Base-by-base conservation (phyloP, 2,329 filamentous ascomycete species). In the Colletotrichum paranaense region DNA sequence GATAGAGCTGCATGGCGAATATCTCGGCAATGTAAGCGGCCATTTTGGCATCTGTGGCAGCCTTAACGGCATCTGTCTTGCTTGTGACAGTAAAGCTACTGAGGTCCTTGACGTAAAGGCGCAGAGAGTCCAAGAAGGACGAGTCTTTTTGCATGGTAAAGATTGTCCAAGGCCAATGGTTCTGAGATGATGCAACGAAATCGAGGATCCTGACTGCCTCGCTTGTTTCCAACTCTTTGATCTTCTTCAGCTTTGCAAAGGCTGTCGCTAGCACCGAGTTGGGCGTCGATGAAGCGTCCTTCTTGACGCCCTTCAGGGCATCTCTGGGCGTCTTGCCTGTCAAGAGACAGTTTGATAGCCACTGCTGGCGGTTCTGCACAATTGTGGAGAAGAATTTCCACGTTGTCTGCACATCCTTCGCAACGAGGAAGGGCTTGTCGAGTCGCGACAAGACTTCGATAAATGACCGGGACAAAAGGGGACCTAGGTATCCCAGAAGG, bases 151-250 rank as follows among this genome's bases (percentile, higher is more conserved):
- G 91, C 46, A 97, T 85, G 52, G 93, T 92, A 69, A 94, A 92
- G 69, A 97, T 95, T 1, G 95, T 95, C 94, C 96, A 98, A 1
- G 95, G 93, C 96, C 96, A 98, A 79, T 95, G 94, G 81, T 98
- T 97, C 79, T 98, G 95, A 5, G 96, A 94, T 3, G 93, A 91
- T 2, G 94, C 92, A 49, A 98, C 91, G 80, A 98, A 98, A 77
- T 96, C 92, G 19, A 99, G 87, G 77, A 98, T 91, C 1, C 93
- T 91, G 26, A 95, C 85, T 4, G 92, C 90, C 75, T 95, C 90
- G 42, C 86, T 85, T n/a, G 89, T 87, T 9, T 92, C 87, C 26
- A 95, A 81, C 1, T 89, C 85, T 28, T 89, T 87, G 73, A 98
- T 91, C 12, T 87, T 87, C 22, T 89, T 88, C 49, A 98, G 86